These are phyloP conservation scores for Arbutus unedo DNA, from an alignment of 148 eudicot genomes.

Conservation along the genomic window DNA sequence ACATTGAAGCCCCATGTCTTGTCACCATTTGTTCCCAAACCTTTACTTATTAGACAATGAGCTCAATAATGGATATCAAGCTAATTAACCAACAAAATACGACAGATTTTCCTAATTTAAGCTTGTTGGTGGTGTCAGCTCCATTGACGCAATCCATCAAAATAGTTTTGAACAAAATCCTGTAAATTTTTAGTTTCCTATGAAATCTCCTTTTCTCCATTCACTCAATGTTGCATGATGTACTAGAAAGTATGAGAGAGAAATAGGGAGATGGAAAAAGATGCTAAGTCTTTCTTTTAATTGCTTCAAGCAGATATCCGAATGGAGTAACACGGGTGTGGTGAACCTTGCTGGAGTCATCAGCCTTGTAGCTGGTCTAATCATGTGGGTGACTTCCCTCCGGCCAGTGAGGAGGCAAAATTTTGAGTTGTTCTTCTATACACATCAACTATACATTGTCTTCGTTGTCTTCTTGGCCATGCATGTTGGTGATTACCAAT, in stretches of 20 bases:
- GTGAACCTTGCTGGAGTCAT: conserved; percentile 77
- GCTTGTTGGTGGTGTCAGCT: not conserved
- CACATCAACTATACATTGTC: too few relatives aligned
- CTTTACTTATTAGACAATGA: not conserved
- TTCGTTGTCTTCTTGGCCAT: too few relatives aligned
- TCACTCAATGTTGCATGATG: not conserved
- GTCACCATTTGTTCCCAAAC: too few relatives aligned
- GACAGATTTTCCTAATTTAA: not conserved
- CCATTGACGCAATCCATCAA: not conserved
- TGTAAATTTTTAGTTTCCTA: not conserved
- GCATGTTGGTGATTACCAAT: too few relatives aligned
- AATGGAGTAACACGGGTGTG: conserved; percentile 60
- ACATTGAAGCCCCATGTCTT: too few relatives aligned
- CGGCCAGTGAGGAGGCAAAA: too few relatives aligned
- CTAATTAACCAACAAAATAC: not conserved
- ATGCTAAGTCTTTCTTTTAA: not conserved
- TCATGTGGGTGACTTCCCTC: conserved; percentile 88
- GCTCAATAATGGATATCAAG: not conserved
- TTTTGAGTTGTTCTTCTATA: too few relatives aligned
- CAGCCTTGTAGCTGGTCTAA: conserved; percentile 65
- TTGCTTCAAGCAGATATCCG: conserved; percentile 39
- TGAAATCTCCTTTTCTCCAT: not conserved
- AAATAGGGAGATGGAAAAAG: not conserved
- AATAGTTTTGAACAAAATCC: not conserved
- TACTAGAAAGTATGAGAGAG: not conserved